Base-by-base conservation (phyloP, 2,329 filamentous ascomycete genomes). In the Emergomyces pasteurianus region DNA sequence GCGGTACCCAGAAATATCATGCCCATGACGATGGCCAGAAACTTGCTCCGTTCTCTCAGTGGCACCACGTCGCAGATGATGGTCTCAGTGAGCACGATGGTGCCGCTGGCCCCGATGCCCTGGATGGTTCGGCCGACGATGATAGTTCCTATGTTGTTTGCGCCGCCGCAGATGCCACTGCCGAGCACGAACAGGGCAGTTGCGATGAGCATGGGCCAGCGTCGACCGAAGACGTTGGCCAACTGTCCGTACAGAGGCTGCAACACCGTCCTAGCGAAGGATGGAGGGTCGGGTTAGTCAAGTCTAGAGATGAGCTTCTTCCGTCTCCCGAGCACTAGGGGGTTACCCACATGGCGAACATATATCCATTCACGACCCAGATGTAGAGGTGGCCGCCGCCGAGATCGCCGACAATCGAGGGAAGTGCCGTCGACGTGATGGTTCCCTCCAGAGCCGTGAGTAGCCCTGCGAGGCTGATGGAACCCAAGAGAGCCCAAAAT, bases 91-190 rank as follows among this genome's bases (percentile, higher is more conserved):
- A 82, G 69, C 47, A 78, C 60, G 2, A 59, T 63, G 63, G 78
- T 73, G 0, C 78, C 79, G 1, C 76, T 78, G 1, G 71, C 73
- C 0, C 78, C 79, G 3, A 79, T 66, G 0, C 83, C 83, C 59
- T 85, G 81, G 0, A 86, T 66, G 0, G 74, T 74, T 1, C 82
- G 75, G 21, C 79, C 80, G 65, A 73, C 75, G 16, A 86, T 82
- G 1, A 86, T 69, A 67, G 78, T 78, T 0, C 64, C 65, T 0
- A 68, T 70, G 7, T 62, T 75, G 0, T 65, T 73, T 0, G 82
- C 78, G 0, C 75, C 76, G 0, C 81, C 82, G 56, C 73, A 76
- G 2, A 85, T 71, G 0, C 76, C 79, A 60, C 81, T 82, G 0
- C 82, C 82, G 0, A 83, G 63, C 0, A 70, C 72, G 61, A 83